Evolutionary conservation across 108 stramenopile genomes (phyloP).

Genomic region (Schizochytrium sp.): DNA sequence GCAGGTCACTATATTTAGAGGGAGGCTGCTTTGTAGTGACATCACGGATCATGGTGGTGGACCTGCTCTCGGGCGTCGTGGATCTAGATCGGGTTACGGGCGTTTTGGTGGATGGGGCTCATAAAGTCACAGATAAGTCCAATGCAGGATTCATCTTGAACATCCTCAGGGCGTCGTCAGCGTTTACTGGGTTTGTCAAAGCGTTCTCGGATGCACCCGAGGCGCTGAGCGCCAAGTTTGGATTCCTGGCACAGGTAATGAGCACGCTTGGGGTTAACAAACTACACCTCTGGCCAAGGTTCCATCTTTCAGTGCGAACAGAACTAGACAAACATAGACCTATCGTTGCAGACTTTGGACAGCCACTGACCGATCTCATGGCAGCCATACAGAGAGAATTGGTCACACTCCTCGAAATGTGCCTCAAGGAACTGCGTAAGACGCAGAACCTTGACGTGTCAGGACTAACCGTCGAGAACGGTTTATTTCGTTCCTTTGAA

Average conservation of each 20-base stretch:
- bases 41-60: conserved; percentile 93
- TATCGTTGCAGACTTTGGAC: conserved; percentile 86
- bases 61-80: conserved; percentile 85
- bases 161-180: conserved; percentile 84
- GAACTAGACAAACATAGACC: conserved; percentile 84
- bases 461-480: conserved; percentile 87
- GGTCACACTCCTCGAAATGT: conserved; percentile 86
- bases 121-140: conserved; percentile 87
- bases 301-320: conserved; percentile 83
- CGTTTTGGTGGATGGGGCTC: conserved; percentile 90
- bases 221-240: conserved; percentile 84
- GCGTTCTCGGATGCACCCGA: conserved; percentile 93
- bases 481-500: conserved; percentile 89
- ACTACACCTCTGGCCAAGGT: conserved; percentile 93
- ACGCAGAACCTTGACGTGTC: conserved; percentile 76
- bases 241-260: conserved; percentile 86
- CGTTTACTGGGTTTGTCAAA: conserved; percentile 88
- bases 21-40: conserved; percentile 88
- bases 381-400: conserved; percentile 87
- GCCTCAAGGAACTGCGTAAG: conserved; percentile 86
- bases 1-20: conserved; percentile 71
- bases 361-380: conserved; percentile 85
- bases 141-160: conserved; percentile 95
- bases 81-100: conserved; percentile 84
- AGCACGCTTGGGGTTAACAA: conserved; percentile 84